phyloP scores from a whole-genome alignment of 2,329 filamentous ascomycete species.

The Botrytis byssoidea region DNA sequence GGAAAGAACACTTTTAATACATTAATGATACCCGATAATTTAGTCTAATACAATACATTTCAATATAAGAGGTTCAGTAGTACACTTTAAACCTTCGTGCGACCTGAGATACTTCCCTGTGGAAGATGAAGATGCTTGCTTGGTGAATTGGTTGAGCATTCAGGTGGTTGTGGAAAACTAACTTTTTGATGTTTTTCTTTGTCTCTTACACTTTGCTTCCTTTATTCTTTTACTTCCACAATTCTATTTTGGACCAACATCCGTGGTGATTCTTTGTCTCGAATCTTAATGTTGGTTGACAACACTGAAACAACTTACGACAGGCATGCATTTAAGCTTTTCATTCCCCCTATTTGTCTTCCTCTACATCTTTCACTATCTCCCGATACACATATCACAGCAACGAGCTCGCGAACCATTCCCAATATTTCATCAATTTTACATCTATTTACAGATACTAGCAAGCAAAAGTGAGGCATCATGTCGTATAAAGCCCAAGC shows the following conservation, averaged over 20 bases:
- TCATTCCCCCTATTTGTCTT: neutral
- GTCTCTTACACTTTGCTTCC: neutral
- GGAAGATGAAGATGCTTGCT: neutral
- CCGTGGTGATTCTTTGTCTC: neutral
- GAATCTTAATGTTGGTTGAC: neutral
- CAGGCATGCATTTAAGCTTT: neutral
- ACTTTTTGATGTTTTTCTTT: neutral
- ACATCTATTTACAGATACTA: neutral
- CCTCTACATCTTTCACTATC: neutral
- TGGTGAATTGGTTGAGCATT: neutral
- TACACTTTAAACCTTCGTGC: neutral
- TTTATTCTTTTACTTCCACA: neutral
- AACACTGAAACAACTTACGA: neutral
- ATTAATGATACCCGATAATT: slow-evolving; percentile 20
- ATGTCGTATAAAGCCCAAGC: neutral
- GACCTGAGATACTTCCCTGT: neutral
- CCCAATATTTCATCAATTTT: neutral
- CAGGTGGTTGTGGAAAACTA: neutral
- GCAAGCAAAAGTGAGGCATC: neutral
- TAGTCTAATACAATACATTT: slow-evolving; percentile 12
- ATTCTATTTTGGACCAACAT: neutral
- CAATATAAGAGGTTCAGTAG: neutral
- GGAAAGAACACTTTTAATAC: slow-evolving; percentile 17
- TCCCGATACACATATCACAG: neutral
- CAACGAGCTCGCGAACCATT: neutral